Conservation (phyloP, 140 eudicot species). For the Cichorium intybus region DNA sequence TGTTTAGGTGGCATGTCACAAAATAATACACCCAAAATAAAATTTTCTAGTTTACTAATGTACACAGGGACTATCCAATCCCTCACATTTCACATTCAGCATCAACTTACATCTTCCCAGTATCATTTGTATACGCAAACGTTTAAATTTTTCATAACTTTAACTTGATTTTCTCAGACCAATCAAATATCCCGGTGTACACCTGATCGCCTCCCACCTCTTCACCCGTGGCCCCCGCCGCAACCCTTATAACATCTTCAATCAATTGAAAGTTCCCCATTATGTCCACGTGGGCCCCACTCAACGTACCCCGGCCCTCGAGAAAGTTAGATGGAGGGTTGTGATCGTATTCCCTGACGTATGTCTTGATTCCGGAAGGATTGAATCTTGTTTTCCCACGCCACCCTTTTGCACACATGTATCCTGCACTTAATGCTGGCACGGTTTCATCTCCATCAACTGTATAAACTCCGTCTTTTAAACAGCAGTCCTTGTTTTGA, state of each 20-base stretch:
- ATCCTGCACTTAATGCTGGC: slow-evolving; percentile 89
- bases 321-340: slow-evolving; percentile 89
- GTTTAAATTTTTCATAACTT: slow-evolving; percentile 30
- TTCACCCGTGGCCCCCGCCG: slow-evolving; percentile 90
- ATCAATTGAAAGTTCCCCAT: slow-evolving; percentile 96
- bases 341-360: slow-evolving; percentile 77
- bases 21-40: slow-evolving; percentile 10
- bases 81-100: neutral
- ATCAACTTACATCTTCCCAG: neutral
- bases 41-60: slow-evolving; percentile 15
- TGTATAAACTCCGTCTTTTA: slow-evolving; percentile 75
- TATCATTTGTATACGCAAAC: slow-evolving; percentile 1
- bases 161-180: slow-evolving; percentile 76
- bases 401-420: slow-evolving; percentile 98
- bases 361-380: slow-evolving; percentile 76
- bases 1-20: slow-evolving; percentile 15
- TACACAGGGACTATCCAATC: slow-evolving; percentile 9
- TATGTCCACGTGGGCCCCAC: slow-evolving; percentile 96
- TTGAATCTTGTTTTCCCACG: slow-evolving; percentile 94
- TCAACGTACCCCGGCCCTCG: slow-evolving; percentile 94
- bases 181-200: slow-evolving; percentile 70
- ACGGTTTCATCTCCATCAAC: slow-evolving; percentile 94
- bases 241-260: slow-evolving; percentile 82
- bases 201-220: slow-evolving; percentile 93
- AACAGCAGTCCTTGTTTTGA: slow-evolving; percentile 47